Evolutionary conservation across 140 eudicot species (phyloP), one percentile per base, ranked within the genome.

Genomic region (Ambrosia hybrid): DNA sequence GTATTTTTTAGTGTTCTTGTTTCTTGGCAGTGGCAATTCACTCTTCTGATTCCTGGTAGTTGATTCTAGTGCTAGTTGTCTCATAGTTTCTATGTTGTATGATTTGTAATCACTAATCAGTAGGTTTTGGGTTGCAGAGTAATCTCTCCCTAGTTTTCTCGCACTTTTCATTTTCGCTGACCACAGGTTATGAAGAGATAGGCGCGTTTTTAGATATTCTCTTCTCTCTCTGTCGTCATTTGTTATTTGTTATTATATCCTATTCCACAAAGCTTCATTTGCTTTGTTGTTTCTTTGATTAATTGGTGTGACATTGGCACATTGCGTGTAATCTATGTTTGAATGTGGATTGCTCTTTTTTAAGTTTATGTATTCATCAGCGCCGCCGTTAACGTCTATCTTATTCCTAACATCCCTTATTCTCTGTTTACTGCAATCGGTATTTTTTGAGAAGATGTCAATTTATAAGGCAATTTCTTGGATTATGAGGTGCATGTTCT

Each of bases 71-170:
- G 52, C 66, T 11, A 7, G 60, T 43, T 4, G 61, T 82, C 41
- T 58, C 56, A 26, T 45, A 56, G 62, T 58, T 70, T 65, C 12
- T 76, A 73, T 71, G 75, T 37, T 36, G 37, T 36, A 66, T 33
- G 65, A 33, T 65, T 67, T 80, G 64, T 48, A 67, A 67, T 74
- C 79, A 84, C 82, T 85, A 76, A 81, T 81, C 41, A 86, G 85
- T 89, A 86, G 92, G 96, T 77, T 71, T 77, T 86, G 82, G 87
- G 84, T 85, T 83, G 85, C 89, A 85, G 92, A 79, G 87, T 78
- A 62, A 70, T 73, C 70, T 77, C 82, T 80, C 59, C 89, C 2
- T 83, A 86, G 89, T 81, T 72, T 76, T 86, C 85, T 37, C 78
- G 78, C 58, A 74, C 83, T 57, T 69, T 85, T 43, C 67, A 60